These are phyloP conservation scores for Mucor circinelloides DNA, from an alignment of 371 early-diverging fungal genomes.

Conservation along the genomic window DNA sequence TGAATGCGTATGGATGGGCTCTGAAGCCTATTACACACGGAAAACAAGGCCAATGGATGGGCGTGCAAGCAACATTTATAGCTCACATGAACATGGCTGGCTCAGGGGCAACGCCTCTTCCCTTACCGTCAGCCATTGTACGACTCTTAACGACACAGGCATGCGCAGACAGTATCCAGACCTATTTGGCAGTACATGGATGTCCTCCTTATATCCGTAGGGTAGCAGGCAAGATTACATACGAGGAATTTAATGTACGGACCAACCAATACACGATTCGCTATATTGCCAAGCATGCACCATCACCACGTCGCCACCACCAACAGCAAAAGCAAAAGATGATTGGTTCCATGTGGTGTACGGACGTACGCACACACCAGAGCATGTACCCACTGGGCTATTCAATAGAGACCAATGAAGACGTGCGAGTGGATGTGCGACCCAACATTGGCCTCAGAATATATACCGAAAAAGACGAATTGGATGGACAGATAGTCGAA, in stretches of 20 bases:
- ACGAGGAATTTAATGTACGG: conserved; percentile 34
- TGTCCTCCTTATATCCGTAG: conserved; percentile 59
- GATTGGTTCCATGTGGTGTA: conserved; percentile 32
- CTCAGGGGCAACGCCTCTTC: conserved; percentile 15
- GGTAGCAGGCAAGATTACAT: conserved; percentile 43
- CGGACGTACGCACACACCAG: conserved; percentile 42
- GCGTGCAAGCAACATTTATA: conserved; percentile 56
- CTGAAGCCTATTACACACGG: conserved; percentile 38
- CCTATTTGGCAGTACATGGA: conserved; percentile 49
- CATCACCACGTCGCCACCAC: conserved; percentile 23
- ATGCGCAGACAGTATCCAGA: conserved; percentile 49
- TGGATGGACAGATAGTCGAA: conserved; percentile 37
- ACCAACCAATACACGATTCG: conserved; percentile 31
- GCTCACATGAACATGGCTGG: conserved; percentile 63
- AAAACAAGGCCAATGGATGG: conserved; percentile 20
- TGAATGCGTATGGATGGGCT: conserved; percentile 61
- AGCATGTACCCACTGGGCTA: conserved; percentile 45
- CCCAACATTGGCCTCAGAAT: conserved; percentile 46
- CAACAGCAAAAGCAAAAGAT: conserved; percentile 7
- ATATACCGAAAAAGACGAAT: conserved; percentile 29
- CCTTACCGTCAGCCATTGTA: conserved; percentile 51
- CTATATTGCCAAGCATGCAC: conserved; percentile 44
- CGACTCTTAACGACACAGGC: conserved; percentile 47
- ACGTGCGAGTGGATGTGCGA: conserved; percentile 32
- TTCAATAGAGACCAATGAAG: conserved; percentile 21